These are phyloP conservation scores for Albatrellus ellisii DNA, from an alignment of 768 basidiomycete genomes.

Conservation along the genomic window DNA sequence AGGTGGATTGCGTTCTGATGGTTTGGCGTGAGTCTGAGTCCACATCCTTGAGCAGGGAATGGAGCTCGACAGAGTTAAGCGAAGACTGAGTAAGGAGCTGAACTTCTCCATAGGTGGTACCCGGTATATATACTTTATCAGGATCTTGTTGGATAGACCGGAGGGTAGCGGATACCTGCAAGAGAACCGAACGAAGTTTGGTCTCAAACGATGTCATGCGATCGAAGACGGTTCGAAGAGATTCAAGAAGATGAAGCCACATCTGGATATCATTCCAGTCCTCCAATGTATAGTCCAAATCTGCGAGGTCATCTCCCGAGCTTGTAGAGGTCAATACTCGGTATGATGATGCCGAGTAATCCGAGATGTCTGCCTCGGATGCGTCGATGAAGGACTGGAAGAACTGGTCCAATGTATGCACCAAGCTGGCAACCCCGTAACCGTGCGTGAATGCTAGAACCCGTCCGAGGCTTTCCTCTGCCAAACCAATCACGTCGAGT, in stretches of 20 bases:
- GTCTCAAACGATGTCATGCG: conserved; percentile 57
- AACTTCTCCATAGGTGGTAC: conserved; percentile 51
- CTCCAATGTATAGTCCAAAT: conserved; percentile 71
- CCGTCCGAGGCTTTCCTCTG: conserved; percentile 69
- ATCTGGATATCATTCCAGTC: conserved; percentile 86
- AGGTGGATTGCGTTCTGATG: conserved; percentile 20
- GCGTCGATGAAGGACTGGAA: conserved; percentile 58
- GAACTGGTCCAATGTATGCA: conserved; percentile 61
- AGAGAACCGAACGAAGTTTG: conserved; percentile 46
- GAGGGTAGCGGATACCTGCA: conserved; percentile 47
- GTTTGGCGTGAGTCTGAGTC: conserved; percentile 32
- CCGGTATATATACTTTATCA: conserved; percentile 36
- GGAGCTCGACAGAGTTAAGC: conserved; percentile 72
- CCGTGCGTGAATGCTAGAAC: conserved; percentile 81
- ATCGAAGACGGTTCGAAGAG: conserved; percentile 60
- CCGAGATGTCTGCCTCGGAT: conserved; percentile 41
- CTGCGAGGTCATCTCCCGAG: conserved; percentile 50
- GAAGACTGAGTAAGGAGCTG: conserved; percentile 73
- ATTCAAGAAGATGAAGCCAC: conserved; percentile 71
- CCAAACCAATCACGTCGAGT: conserved; percentile 58
- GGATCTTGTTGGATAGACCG: conserved; percentile 42
- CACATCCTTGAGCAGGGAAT: conserved; percentile 39
- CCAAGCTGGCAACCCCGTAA: conserved; percentile 63
- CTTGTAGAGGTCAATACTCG: conserved; percentile 20
- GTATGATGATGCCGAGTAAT: conserved; percentile 10